phyloP scores from a whole-genome alignment of 129 eudicot species.

The Apium graveolens region DNA sequence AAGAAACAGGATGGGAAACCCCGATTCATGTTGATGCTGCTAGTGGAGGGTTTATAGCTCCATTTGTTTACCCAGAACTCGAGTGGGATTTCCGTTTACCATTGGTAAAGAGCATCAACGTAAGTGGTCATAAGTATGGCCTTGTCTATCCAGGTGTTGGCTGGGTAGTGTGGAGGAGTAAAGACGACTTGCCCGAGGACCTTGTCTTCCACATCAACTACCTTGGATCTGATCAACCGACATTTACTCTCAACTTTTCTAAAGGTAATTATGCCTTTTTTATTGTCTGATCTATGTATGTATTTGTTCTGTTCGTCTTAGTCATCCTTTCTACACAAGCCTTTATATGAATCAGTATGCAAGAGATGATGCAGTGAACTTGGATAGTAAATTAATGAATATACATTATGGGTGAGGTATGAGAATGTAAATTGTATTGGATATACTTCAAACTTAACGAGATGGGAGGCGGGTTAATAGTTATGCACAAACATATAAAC shows the following conservation, averaged over 20 bases:
- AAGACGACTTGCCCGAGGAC: slow-evolving; percentile 72
- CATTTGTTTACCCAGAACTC: slow-evolving; percentile 60
- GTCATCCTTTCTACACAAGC: background rate
- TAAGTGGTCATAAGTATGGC: slow-evolving; percentile 85
- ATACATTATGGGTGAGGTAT: background rate
- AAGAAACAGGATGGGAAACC: slow-evolving; percentile 66
- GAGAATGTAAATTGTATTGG: background rate
- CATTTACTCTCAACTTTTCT: slow-evolving; percentile 73
- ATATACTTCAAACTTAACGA: background rate
- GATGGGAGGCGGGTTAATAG: background rate
- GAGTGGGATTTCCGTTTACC: slow-evolving; percentile 80
- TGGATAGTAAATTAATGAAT: background rate
- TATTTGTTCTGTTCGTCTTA: background rate
- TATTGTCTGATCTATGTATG: background rate
- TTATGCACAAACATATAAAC: background rate
- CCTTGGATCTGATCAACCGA: slow-evolving; percentile 78
- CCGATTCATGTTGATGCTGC: slow-evolving; percentile 93
- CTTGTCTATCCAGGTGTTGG: slow-evolving; percentile 79
- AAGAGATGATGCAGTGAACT: background rate
- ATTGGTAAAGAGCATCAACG: slow-evolving; percentile 76
- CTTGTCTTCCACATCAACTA: slow-evolving; percentile 75
- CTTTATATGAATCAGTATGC: background rate
- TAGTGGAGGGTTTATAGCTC: slow-evolving; percentile 84
- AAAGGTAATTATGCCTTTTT: slow-evolving; percentile 35
- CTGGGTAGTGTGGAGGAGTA: slow-evolving; percentile 77